Base-by-base conservation (phyloP, 1,139 yeast genomes). In the Candida sanyaensis region DNA sequence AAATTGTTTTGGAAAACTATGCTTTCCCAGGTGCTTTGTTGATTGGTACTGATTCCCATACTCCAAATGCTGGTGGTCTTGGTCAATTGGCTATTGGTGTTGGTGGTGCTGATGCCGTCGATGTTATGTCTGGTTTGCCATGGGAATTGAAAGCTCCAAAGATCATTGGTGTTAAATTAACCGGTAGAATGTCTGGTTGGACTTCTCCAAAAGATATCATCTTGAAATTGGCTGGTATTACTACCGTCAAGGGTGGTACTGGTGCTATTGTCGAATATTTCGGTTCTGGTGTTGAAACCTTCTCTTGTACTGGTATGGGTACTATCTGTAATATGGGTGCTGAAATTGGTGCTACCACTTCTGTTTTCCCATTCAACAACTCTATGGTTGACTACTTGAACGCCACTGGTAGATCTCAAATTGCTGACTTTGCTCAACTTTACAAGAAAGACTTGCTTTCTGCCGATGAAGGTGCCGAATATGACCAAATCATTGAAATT, bases 281-380 rank as follows among this genome's bases (percentile, higher is more conserved):
- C 60, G 99, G 99, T 53, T 91, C 86, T 50, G 99, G 99, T 69
- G 97, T 92, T 23, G 71, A 83, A 55, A 71, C 85, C 33, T 78
- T 93, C 54, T 86, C 96, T 30, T 90, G 97, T 73, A 93, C 99
- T 13, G 99, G 99, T 73, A 93, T 93, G 99, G 99, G 96, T 46
- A 93, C 99, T 50, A 92, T 93, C 62, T 92, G 98, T 79, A 93
- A 93, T 71, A 93, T 93, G 99, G 99, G 99, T 64, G 99, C 99
- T 47, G 99, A 93, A 72, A 89, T 93, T 52, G 99, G 99, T 65
- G 98, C 98, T 33, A 93, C 99, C 31, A 93, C 99, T 37, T 91
- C 97, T 9, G 80, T 91, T 47, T 93, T 93, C 89, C 99, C 99
- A 48, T 91, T 81, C 93, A 89, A 64, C 86, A 85, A 47, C 90